These are phyloP conservation scores for Ricinus communis DNA, from an alignment of 345 rosid species.

Conservation along the genomic window DNA sequence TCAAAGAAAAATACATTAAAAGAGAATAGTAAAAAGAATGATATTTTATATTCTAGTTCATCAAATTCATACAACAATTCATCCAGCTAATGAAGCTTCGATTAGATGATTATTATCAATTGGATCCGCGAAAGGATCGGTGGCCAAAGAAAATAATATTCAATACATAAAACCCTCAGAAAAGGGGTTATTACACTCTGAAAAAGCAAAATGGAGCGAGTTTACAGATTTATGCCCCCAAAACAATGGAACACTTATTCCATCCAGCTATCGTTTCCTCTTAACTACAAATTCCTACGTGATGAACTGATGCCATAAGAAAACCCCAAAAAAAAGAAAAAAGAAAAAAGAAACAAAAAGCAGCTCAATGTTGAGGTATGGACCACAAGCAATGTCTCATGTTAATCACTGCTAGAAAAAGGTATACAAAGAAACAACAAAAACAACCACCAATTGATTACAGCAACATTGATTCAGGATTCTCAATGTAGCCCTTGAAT, in stretches of 20 bases:
- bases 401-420: not conserved
- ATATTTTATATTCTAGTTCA: too few species aligned
- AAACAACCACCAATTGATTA: constrained; percentile 18
- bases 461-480: constrained; percentile 91
- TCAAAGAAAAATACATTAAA: too few species aligned
- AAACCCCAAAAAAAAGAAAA: too few species aligned
- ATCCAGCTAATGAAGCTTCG: too few species aligned
- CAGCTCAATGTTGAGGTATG: not conserved
- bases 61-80: too few species aligned
- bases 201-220: constrained; percentile 15
- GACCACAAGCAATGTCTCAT: not conserved
- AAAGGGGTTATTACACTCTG: constrained; percentile 25
- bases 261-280: not conserved
- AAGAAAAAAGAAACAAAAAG: too few species aligned
- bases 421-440: not conserved
- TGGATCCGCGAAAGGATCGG: not conserved
- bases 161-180: not conserved
- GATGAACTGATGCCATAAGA: not conserved
- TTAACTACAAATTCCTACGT: not conserved
- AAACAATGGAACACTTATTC: constrained; percentile 4
- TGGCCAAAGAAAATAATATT: not conserved
- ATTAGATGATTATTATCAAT: not conserved
- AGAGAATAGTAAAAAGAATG: too few species aligned
- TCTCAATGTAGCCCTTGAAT: constrained; percentile 87
- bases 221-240: constrained; percentile 5